Conservation (phyloP, 805 yeast species). For the Brettanomyces nanus region DNA sequence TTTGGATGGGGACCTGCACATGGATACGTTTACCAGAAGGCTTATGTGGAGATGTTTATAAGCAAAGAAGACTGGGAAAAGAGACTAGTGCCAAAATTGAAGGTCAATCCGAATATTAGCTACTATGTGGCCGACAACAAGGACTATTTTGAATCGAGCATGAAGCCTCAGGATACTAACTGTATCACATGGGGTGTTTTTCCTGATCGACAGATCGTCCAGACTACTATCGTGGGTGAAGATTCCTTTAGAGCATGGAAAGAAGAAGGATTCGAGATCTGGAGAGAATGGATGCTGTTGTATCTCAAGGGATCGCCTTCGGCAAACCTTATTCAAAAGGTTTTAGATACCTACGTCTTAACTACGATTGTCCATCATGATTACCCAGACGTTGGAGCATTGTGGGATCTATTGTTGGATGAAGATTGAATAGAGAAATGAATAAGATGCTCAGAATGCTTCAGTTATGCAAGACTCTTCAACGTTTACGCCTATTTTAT, state of each 20-base stretch:
- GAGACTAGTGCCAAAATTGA: slow-evolving; percentile 44
- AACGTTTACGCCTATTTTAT: too few species aligned
- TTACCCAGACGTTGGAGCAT: slow-evolving; percentile 58
- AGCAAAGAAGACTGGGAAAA: slow-evolving; percentile 61
- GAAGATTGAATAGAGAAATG: too few species aligned
- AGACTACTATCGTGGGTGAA: slow-evolving; percentile 85
- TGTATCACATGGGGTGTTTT: slow-evolving; percentile 99
- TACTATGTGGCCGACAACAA: slow-evolving; percentile 66
- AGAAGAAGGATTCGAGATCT: slow-evolving; percentile 87
- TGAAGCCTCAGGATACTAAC: slow-evolving; percentile 47
- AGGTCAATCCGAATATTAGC: slow-evolving; percentile 44
- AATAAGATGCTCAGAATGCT: slow-evolving; percentile 1
- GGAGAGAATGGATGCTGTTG: slow-evolving; percentile 87
- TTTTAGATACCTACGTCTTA: slow-evolving; percentile 58
- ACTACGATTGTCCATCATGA: slow-evolving; percentile 89
- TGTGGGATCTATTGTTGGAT: slow-evolving; percentile 60
- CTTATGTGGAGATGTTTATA: slow-evolving; percentile 88
- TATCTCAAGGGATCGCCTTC: slow-evolving; percentile 53
- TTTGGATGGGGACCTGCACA: slow-evolving; percentile 97
- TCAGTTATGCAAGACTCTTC: too few species aligned
- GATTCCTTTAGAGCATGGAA: slow-evolving; percentile 95
- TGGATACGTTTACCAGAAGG: slow-evolving; percentile 87
- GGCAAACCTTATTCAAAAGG: slow-evolving; percentile 50
- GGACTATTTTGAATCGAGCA: slow-evolving; percentile 54
- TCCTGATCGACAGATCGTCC: slow-evolving; percentile 82